These are phyloP conservation scores for Myrica gale DNA, from an alignment of 306 rosid species.

Conservation along the genomic window DNA sequence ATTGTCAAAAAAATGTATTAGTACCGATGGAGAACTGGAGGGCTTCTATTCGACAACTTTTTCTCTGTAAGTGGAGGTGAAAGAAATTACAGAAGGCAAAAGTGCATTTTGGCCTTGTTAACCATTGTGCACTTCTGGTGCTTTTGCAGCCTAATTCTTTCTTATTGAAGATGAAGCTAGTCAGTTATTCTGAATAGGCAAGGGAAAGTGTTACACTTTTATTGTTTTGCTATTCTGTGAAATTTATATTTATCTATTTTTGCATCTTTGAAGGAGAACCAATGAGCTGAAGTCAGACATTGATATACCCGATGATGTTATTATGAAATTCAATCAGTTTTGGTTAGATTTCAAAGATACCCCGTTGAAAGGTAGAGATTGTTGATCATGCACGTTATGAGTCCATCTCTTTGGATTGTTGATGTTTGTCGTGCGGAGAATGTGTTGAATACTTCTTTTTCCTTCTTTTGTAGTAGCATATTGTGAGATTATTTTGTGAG, in stretches of 20 bases:
- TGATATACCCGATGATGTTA: conserved; percentile 59
- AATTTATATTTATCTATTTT: background rate
- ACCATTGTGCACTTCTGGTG: background rate
- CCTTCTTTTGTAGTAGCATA: conserved; percentile 4
- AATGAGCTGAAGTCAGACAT: conserved; percentile 78
- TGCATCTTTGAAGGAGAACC: conserved; percentile 59
- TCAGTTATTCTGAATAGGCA: conserved; percentile 22
- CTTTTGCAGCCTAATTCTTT: background rate
- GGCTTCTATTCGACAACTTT: background rate
- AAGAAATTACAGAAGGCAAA: background rate
- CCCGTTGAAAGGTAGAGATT: conserved; percentile 77
- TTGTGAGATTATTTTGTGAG: conserved; percentile 16
- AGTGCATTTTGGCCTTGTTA: background rate
- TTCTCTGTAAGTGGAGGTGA: background rate
- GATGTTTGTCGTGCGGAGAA: conserved; percentile 11
- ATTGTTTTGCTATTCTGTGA: background rate
- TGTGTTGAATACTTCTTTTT: conserved; percentile 5
- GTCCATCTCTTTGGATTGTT: conserved; percentile 4
- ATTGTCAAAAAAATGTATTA: conserved; percentile 8
- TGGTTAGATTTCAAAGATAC: conserved; percentile 67
- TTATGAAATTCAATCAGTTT: conserved; percentile 62
- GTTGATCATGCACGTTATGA: conserved; percentile 18
- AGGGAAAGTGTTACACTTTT: conserved; percentile 9
- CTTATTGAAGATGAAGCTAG: background rate
- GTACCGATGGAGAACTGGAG: background rate